Base-by-base conservation (phyloP, 23 red algal genomes). In the Agarophyton chilense region DNA sequence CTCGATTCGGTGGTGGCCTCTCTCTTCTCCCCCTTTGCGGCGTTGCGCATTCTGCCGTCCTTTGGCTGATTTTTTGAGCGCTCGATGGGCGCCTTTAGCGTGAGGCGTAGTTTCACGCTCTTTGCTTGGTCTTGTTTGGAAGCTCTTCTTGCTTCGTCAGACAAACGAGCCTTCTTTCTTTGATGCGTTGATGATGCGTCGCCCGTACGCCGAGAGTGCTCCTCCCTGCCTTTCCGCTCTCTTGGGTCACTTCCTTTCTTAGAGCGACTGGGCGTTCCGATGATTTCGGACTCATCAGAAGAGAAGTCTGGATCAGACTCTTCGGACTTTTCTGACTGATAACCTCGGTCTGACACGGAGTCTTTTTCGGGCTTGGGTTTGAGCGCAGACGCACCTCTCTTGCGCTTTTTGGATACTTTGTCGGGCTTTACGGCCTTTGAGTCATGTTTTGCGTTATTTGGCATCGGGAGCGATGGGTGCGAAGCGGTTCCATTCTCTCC, bases 11-110 rank as follows among this genome's bases (percentile, higher is more conserved):
- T 38, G 45, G 33, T 65, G 35, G 49, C 55, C 4, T 75, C 57
- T 72, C 82, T 90, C 72, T 44, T 52, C 33, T 66, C 62, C 32
- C 75, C 58, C 46, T 51, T 74, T 2, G 40, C 16, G 8, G 33
- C 24, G 24, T 25, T 74, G 40, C 70, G 52, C 29, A 19, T 70
- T 79, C 61, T 79, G 52, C 62, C 57, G 21, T 90, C 72, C 36
- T 64, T 57, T 43, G 45, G 5, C 21, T 33, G 53, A 49, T 32
- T 61, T 52, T 61, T 77, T 70, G 50, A 58, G 13, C 73, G 50
- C 53, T 90, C 86, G 75, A 41, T n/a, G 11, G 72, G 86, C n/a
- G 72, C 72, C 53, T 87, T 87, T 0, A 87, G 67, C 25, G 42
- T 56, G 21, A 87, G 50, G 24, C 82, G 82, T 10, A 87, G 36